Evolutionary conservation across 2,329 filamentous ascomycete species (phyloP), one percentile per base, ranked within the genome.

Genomic region (Aspergillus hortae): DNA sequence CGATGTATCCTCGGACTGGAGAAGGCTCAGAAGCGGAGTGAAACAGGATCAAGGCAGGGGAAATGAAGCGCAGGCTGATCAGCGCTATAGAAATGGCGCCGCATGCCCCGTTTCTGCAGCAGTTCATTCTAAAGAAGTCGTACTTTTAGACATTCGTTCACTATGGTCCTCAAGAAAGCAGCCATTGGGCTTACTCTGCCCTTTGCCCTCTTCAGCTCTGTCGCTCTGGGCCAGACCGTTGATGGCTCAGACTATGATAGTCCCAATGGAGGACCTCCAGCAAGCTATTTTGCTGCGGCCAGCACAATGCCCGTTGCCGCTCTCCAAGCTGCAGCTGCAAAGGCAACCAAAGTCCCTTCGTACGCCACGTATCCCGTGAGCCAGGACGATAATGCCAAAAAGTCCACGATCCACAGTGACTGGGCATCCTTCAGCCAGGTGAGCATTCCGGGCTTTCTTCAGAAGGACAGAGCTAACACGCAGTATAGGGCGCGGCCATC

Each of bases 401-500:
- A 54, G 15, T 60, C 61, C 6, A 66, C 62, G 2, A 67, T 68
- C 33, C 56, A 67, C 19, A 57, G 50, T 17, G 66, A 68, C 40
- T 68, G 65, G 65, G 46, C 57, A 0, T 51, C 47, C 0, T 66
- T 66, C 23, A 53, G 33, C n/a, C 49, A 61, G 47, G 63, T 66
- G 52, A 5, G 54, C 51, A 47, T 35, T n/a, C 15, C 15, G 7
- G 3, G 11, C 2, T 7, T 25, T 4, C 15, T n/a, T 14, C 4
- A 11, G 25, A 30, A 14, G 9, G 3, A 4, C 7, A 17, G 4
- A 32, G 12, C 23, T 50, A 19, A 45, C 21, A 10, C 15, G 23
- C 19, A 14, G 12, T 23, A 32, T 32, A 68, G 65, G 66, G 62
- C 6, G 60, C 66, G 1, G 59, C 66, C 9, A 57, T 62, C 44